Conservation (phyloP, 2,329 filamentous ascomycete genomes). For the Xylogone sp. region DNA sequence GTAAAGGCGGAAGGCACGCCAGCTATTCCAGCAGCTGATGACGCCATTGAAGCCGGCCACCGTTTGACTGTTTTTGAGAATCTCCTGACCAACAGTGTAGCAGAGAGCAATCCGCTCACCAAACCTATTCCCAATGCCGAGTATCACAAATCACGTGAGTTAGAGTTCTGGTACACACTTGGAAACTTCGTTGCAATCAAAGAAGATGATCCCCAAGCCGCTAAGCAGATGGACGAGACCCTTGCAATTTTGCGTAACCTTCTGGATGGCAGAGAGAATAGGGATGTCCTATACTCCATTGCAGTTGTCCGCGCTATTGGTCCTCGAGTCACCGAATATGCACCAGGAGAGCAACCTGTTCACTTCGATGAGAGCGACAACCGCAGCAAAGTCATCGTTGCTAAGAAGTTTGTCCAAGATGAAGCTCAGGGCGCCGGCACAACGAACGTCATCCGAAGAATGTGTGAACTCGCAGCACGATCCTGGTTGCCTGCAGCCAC, state of each 20-base stretch:
- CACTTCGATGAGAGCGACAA: constrained; percentile 64
- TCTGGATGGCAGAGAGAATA: constrained; percentile 77
- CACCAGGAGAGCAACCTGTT: constrained; percentile 51
- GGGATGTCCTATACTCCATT: constrained; percentile 87
- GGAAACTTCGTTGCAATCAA: constrained; percentile 67
- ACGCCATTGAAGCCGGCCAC: constrained; percentile 60
- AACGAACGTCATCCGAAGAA: constrained; percentile 67
- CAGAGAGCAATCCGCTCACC: constrained; percentile 56
- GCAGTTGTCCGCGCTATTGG: constrained; percentile 75
- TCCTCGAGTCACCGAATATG: constrained; percentile 57
- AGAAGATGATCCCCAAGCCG: constrained; percentile 53
- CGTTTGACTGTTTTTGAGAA: constrained; percentile 74
- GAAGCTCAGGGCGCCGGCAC: constrained; percentile 66
- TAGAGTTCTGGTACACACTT: constrained; percentile 80
- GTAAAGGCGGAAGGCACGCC: constrained; percentile 28
- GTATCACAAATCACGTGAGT: constrained; percentile 55
- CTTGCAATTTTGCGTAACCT: constrained; percentile 64
- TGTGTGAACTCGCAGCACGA: constrained; percentile 62
- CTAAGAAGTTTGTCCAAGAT: constrained; percentile 65
- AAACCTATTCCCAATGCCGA: constrained; percentile 46
- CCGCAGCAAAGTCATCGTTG: constrained; percentile 63
- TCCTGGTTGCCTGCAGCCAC: constrained; percentile 19
- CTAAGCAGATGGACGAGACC: constrained; percentile 60
- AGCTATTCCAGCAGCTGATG: constrained; percentile 48
- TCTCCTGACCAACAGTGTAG: constrained; percentile 67